Evolutionary conservation across 202 grass and related monocot genomes (phyloP).

Genomic region (Bolboschoenoplectus hybrid): DNA sequence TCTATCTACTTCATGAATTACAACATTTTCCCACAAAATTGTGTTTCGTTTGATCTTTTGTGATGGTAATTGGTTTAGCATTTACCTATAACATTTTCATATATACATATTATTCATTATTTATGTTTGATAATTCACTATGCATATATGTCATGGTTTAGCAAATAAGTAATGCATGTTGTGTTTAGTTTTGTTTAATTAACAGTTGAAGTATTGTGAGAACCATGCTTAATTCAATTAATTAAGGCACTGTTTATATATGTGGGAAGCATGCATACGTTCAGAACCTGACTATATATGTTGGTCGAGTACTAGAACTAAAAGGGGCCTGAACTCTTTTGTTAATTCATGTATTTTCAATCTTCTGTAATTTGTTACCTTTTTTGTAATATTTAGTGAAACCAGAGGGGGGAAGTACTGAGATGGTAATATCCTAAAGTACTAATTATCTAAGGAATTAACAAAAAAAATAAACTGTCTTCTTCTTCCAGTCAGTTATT

Average conservation of each 20-base stretch:
- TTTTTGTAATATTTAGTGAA: background rate
- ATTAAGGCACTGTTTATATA: too few species aligned
- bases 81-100: too few species aligned
- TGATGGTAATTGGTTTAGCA: background rate
- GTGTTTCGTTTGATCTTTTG: background rate
- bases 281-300: background rate
- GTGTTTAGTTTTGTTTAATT: too few species aligned
- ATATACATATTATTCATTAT: too few species aligned
- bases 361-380: background rate
- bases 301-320: background rate
- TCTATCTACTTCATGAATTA: background rate
- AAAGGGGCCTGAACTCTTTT: background rate
- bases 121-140: background rate
- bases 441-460: background rate
- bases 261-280: background rate
- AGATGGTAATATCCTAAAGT: background rate
- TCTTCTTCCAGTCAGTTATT: too few species aligned
- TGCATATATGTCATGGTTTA: too few species aligned
- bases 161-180: too few species aligned
- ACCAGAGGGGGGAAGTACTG: background rate
- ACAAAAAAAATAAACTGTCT: too few species aligned
- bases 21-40: background rate
- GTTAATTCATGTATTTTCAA: background rate
- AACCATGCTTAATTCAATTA: too few species aligned
- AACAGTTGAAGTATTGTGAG: too few species aligned